Evolutionary conservation across 2,329 filamentous ascomycete species (phyloP).

Genomic region (Arthrobotrys megalospora): DNA sequence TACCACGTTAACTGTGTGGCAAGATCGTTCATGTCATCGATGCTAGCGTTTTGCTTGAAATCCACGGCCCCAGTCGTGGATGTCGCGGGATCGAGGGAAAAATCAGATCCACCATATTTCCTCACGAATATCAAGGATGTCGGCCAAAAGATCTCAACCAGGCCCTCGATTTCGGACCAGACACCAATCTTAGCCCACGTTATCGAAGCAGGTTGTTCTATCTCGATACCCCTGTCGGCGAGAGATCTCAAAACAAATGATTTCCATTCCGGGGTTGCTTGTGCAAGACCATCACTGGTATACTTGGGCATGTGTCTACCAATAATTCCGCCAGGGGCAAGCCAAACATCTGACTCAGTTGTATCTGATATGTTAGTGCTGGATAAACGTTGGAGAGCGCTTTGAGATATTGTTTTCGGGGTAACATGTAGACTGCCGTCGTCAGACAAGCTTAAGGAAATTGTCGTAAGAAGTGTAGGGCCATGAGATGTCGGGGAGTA

Average conservation of each 20-base stretch:
- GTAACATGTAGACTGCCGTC: slow-evolving; percentile 47
- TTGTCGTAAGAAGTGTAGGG: slow-evolving; percentile 46
- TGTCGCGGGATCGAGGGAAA: neutral
- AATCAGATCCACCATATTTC: slow-evolving; percentile 23
- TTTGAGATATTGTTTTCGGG: slow-evolving; percentile 47
- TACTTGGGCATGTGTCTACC: slow-evolving; percentile 31
- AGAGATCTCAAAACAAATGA: slow-evolving; percentile 52
- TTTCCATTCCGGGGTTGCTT: slow-evolving; percentile 57
- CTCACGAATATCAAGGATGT: slow-evolving; percentile 46
- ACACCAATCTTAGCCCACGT: slow-evolving; percentile 45
- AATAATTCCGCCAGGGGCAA: slow-evolving; percentile 51
- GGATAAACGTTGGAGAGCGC: slow-evolving; percentile 29
- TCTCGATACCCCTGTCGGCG: slow-evolving; percentile 40
- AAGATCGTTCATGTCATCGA: slow-evolving; percentile 23
- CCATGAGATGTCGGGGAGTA: slow-evolving; percentile 29
- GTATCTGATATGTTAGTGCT: slow-evolving; percentile 25
- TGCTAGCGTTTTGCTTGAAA: slow-evolving; percentile 7
- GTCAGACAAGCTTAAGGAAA: slow-evolving; percentile 41
- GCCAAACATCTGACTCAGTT: slow-evolving; percentile 46
- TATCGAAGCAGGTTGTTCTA: slow-evolving; percentile 10
- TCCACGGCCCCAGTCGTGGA: neutral
- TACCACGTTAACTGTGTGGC: slow-evolving; percentile 53
- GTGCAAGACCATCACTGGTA: slow-evolving; percentile 5
- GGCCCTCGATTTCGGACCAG: slow-evolving; percentile 53
- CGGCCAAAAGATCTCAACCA: slow-evolving; percentile 53